phyloP scores from a whole-genome alignment of 192 early-diverging fungal genomes.

The Dimargaris xerosporica region DNA sequence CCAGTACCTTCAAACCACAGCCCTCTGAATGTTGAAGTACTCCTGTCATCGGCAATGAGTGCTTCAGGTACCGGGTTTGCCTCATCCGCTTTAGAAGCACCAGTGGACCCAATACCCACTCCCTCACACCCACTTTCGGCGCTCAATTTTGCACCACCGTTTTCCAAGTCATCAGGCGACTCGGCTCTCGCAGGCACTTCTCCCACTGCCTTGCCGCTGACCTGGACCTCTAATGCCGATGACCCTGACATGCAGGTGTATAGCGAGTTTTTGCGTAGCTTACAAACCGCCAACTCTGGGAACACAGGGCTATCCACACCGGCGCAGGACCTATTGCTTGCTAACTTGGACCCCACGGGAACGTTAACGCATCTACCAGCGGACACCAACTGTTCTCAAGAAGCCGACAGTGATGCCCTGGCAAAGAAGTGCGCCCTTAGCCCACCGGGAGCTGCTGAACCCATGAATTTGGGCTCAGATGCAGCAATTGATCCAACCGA shows the following conservation, averaged over 20 bases:
- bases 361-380: not conserved
- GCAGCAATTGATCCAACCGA: not conserved
- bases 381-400: too few species aligned
- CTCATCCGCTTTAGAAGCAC: not conserved
- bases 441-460: not conserved
- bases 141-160: not conserved
- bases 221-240: not conserved
- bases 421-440: not conserved
- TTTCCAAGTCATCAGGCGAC: not conserved
- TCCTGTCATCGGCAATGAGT: not conserved
- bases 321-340: not conserved
- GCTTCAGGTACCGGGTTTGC: not conserved
- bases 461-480: not conserved
- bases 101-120: not conserved
- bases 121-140: not conserved
- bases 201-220: not conserved
- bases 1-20: not conserved
- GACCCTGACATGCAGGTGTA: constrained; percentile 3
- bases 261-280: not conserved
- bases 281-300: not conserved
- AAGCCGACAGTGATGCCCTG: not conserved
- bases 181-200: not conserved
- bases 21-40: not conserved
- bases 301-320: not conserved
- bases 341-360: not conserved